A percentile compares a stretch with the other conserved stretches of the same genome.
These are phyloP conservation scores for Saraca asoca DNA, from an alignment of 331 rosid genomes.

Conservation along the genomic window DNA sequence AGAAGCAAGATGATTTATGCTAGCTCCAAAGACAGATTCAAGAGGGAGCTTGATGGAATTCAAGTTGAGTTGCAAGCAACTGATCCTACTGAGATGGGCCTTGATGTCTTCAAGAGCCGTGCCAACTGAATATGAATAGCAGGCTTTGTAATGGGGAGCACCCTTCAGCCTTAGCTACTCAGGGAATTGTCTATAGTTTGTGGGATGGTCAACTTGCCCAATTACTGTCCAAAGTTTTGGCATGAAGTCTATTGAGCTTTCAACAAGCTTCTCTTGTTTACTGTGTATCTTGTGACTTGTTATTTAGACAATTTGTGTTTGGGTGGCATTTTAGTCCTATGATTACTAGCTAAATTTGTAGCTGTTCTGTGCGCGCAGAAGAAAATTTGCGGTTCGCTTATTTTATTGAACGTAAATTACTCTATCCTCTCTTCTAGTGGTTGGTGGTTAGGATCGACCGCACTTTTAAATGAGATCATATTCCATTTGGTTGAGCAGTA, in stretches of 20 bases:
- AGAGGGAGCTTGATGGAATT: conserved; percentile 76
- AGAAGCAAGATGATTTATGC: conserved; percentile 74
- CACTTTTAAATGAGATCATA: too few species aligned
- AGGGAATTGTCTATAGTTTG: conserved; percentile 52
- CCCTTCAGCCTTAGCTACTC: conserved; percentile 44
- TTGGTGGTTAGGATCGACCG: too few species aligned
- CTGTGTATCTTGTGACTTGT: conserved; percentile 54
- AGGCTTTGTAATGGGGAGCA: conserved; percentile 35
- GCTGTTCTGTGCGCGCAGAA: conserved; percentile 40
- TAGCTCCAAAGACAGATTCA: conserved; percentile 68
- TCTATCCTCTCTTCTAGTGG: too few species aligned
- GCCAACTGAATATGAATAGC: conserved; percentile 47
- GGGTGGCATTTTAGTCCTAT: conserved; percentile 45
- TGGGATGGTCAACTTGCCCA: conserved; percentile 50
- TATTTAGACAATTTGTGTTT: conserved; percentile 41
- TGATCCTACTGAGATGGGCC: conserved; percentile 62
- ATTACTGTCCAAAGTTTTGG: conserved; percentile 48
- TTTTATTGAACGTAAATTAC: too few species aligned
- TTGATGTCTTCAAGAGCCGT: conserved; percentile 64
- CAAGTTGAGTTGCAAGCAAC: conserved; percentile 70
- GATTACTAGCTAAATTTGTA: conserved; percentile 43
- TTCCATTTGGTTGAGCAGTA: too few species aligned
- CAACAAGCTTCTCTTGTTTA: conserved; percentile 45
- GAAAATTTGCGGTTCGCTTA: conserved; percentile 18
- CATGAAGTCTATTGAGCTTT: conserved; percentile 43